These are phyloP conservation scores for Pecoramyces ruminantium DNA, from an alignment of 192 early-diverging fungal species.

Conservation along the genomic window DNA sequence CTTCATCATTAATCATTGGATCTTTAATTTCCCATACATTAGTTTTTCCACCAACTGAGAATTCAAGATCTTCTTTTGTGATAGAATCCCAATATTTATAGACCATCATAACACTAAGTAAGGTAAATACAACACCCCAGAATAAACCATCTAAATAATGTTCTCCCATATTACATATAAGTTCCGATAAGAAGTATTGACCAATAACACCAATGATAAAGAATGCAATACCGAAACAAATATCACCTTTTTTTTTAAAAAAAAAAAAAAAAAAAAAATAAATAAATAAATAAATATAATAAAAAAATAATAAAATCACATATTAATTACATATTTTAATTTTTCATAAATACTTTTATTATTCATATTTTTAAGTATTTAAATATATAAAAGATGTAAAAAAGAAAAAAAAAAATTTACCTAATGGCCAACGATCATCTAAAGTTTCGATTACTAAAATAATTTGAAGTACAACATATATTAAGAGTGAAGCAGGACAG, in stretches of 20 bases:
- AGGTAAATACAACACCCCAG: slow-evolving; percentile 76
- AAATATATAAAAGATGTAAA: too few species aligned
- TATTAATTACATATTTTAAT: too few species aligned
- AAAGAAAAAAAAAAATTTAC: too few species aligned
- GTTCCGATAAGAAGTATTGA: slow-evolving; percentile 58
- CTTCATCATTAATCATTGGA: slow-evolving; percentile 2
- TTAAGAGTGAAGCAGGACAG: slow-evolving; percentile 55
- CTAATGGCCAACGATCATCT: slow-evolving; percentile 91
- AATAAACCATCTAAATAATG: slow-evolving; percentile 97
- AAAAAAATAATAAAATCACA: too few species aligned
- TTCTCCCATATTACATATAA: slow-evolving; percentile 74
- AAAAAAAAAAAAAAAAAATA: too few species aligned
- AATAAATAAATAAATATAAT: too few species aligned
- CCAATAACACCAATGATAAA: slow-evolving; percentile 72
- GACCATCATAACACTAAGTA: slow-evolving; percentile 94
- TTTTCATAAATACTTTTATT: too few species aligned
- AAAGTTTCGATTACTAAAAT: slow-evolving; percentile 85
- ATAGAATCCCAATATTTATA: too few species aligned
- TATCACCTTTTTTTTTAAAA: slow-evolving; percentile 43
- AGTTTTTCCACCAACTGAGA: slow-evolving; percentile 68
- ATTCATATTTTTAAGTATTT: too few species aligned
- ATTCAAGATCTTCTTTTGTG: too few species aligned
- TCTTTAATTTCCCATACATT: slow-evolving; percentile 64
- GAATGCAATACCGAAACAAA: slow-evolving; percentile 74
- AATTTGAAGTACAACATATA: slow-evolving; percentile 81